Evolutionary conservation across 2,329 filamentous ascomycete species (phyloP).

Genomic region (Fusarium keratoplasticum): DNA sequence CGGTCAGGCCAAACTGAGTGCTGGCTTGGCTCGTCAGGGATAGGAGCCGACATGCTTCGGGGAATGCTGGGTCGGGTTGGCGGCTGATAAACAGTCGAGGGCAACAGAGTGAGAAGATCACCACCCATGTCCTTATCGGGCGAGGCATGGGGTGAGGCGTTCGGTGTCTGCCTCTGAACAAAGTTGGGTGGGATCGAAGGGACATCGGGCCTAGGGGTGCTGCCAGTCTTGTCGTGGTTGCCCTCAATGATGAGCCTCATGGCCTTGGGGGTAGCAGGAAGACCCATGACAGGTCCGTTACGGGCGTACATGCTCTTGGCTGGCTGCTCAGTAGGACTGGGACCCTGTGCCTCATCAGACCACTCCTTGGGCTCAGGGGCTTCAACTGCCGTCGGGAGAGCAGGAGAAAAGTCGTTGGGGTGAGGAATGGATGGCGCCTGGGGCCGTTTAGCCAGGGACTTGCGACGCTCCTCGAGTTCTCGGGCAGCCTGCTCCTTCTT

Average conservation of each 20-base stretch:
- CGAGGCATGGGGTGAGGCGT: conserved; percentile 51
- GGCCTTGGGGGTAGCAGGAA: conserved; percentile 91
- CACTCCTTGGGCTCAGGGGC: conserved; percentile 56
- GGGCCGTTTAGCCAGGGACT: conserved; percentile 83
- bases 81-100: conserved; percentile 71
- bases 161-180: conserved; percentile 55
- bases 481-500: conserved; percentile 82
- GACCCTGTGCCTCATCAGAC: conserved; percentile 60
- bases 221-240: conserved; percentile 56
- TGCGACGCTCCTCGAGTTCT: conserved; percentile 88
- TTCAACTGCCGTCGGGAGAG: conserved; percentile 51
- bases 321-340: conserved; percentile 75
- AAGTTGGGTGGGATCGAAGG: conserved; percentile 64
- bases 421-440: conserved; percentile 84
- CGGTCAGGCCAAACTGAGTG: conserved; percentile 45
- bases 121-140: conserved; percentile 47
- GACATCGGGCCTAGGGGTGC: conserved; percentile 63
- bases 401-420: conserved; percentile 65
- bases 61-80: conserved; percentile 62
- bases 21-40: conserved; percentile 53
- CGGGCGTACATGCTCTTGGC: conserved; percentile 62
- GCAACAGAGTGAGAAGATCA: conserved; percentile 61
- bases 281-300: conserved; percentile 71
- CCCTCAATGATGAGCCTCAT: conserved; percentile 83
- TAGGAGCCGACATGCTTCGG: conserved; percentile 72